Conservation (phyloP, 106 monocot genomes). For the Dactylorhiza incarnata region DNA sequence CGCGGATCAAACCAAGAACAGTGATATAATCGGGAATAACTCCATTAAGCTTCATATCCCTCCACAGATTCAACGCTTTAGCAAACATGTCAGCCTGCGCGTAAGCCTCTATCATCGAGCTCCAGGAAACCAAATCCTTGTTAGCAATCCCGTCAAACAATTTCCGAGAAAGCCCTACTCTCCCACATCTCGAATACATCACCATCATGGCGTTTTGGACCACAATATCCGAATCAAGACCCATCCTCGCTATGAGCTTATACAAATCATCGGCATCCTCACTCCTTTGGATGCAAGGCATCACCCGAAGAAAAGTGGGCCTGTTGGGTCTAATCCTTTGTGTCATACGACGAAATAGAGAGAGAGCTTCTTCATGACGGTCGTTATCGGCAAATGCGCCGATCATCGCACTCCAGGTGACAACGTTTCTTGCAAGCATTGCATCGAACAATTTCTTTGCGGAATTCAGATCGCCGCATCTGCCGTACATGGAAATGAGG, state of each 20-base stretch:
- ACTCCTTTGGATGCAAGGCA: slow-evolving; percentile 17
- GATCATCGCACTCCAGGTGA: slow-evolving; percentile 35
- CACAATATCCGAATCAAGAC: slow-evolving; percentile 20
- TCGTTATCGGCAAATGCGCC: slow-evolving; percentile 21
- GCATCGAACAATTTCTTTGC: slow-evolving; percentile 27
- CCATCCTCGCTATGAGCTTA: slow-evolving; percentile 14
- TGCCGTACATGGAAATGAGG: slow-evolving; percentile 37
- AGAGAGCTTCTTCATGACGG: slow-evolving; percentile 5
- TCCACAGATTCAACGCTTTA: slow-evolving; percentile 33
- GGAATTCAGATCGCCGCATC: slow-evolving; percentile 12
- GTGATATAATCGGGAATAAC: slow-evolving; percentile 8
- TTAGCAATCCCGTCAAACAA: slow-evolving; percentile 33
- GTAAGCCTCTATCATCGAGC: slow-evolving; percentile 53
- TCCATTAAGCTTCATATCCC: slow-evolving; percentile 24
- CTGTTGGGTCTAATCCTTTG: slow-evolving; percentile 22
- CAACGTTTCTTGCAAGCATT: slow-evolving; percentile 22
- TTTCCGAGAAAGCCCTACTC: slow-evolving; percentile 18
- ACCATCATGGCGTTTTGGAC: slow-evolving; percentile 33
- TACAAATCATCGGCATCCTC: slow-evolving; percentile 36
- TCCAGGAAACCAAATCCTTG: slow-evolving; percentile 47
- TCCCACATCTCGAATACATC: slow-evolving; percentile 44
- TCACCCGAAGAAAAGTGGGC: slow-evolving; percentile 41
- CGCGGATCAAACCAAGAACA: slow-evolving; percentile 15
- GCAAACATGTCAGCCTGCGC: slow-evolving; percentile 16
- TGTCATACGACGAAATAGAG: slow-evolving; percentile 25